phyloP scores from a whole-genome alignment of 305 asterid species.

The Andrographis paniculata region DNA sequence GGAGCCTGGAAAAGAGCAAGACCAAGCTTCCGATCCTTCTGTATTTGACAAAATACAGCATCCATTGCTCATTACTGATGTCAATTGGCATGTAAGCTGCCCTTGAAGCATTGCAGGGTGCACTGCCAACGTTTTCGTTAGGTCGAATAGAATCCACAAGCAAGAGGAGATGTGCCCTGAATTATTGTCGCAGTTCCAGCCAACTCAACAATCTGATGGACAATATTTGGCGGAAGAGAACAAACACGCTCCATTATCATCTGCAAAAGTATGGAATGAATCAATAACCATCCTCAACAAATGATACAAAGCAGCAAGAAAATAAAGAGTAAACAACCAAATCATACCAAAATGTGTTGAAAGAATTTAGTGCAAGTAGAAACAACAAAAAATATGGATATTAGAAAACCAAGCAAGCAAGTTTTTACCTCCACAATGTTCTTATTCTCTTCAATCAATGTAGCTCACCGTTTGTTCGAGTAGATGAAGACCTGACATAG shows the following conservation, averaged over 20 bases:
- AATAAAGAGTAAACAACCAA: slow-evolving; percentile 4
- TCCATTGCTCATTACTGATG: slow-evolving; percentile 91
- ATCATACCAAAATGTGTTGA: too few species aligned
- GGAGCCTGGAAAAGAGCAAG: slow-evolving; percentile 77
- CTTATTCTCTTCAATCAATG: too few species aligned
- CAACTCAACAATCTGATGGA: slow-evolving; percentile 75
- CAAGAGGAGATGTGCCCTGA: slow-evolving; percentile 86
- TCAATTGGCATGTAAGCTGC: slow-evolving; percentile 93
- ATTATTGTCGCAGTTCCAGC: slow-evolving; percentile 83
- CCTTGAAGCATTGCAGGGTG: slow-evolving; percentile 67
- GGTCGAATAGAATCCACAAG: slow-evolving; percentile 94
- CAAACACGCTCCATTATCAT: slow-evolving; percentile 99
- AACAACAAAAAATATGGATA: too few species aligned
- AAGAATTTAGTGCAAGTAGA: too few species aligned
- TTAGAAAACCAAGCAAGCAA: too few species aligned
- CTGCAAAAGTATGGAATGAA: slow-evolving; percentile 30
- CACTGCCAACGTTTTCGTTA: slow-evolving; percentile 64
- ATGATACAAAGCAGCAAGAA: neutral
- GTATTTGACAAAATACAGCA: slow-evolving; percentile 79
- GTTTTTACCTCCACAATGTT: too few species aligned
- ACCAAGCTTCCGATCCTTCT: slow-evolving; percentile 92
- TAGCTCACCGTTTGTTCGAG: too few species aligned
- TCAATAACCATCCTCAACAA: slow-evolving; percentile 16
- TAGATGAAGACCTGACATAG: too few species aligned
- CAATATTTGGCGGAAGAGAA: slow-evolving; percentile 77